Base-by-base conservation (phyloP, 2,329 filamentous ascomycete genomes). In the Stenocarpella maydis region DNA sequence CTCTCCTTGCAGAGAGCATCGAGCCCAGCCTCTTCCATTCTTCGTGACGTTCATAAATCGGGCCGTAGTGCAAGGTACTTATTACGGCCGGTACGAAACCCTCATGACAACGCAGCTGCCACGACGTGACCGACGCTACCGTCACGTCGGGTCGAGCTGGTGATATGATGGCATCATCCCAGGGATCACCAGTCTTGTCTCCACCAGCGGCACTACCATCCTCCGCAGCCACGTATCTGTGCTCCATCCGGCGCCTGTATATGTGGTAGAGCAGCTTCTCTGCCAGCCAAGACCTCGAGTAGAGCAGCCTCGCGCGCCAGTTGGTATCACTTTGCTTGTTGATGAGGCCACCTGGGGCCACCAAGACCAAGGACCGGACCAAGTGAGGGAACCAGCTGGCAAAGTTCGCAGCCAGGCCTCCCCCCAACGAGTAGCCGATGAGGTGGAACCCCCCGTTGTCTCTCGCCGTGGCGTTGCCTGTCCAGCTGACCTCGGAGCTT, bases 371-470 rank as follows among this genome's bases (percentile, higher is more conserved):
- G 12, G 86, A 88, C 15, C 86, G 85, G 17, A 97, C 85, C 68
- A 95, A 82, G 58, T 87, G 77, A 0, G 93, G 92, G 76, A 95
- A 94, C 69, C 90, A 86, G 12, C 88, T 88, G 8, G 92, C 88
- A 76, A 97, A 95, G 71, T 90, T 88, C 7, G 90, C 88, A 5
- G 90, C 89, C 67, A 97, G 90, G 65, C 91, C 92, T 55, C 94
- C 94, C 69, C 94, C 94, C 0, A 97, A 86, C 0, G 92, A 95
- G 80, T 96, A 97, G 14, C 94, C 94, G 15, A 95, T 81, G 24
- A 97, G 79, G 58, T 86, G 86, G 76, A 96, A 89, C 58, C 83
- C 85, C 52, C 78, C 75, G 1, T 52, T 54, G 15, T 41, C 47
- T 12, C 67, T 58, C 4, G 12, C 28, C 39, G 21, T 17, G 5